phyloP scores from a whole-genome alignment of 1,284 basidiomycete species.

The Rhizoctonia solani region DNA sequence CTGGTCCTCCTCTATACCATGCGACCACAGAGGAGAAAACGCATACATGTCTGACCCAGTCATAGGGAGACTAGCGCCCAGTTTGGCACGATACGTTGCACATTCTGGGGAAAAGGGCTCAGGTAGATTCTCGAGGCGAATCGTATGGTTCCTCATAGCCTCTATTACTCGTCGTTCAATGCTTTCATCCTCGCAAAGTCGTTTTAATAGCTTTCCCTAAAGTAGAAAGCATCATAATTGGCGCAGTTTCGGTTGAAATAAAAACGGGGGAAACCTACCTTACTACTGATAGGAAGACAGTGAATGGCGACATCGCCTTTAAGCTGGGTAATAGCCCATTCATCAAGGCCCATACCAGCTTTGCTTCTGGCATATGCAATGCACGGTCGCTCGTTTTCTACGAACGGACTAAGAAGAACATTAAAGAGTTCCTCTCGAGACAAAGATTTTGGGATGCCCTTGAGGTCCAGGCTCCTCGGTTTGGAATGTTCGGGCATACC shows the following conservation, averaged over 20 bases:
- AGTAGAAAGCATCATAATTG: not conserved
- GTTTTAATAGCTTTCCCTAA: slow-evolving; percentile 30
- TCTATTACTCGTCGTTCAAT: slow-evolving; percentile 23
- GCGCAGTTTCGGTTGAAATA: not conserved
- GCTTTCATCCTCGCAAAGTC: slow-evolving; percentile 26
- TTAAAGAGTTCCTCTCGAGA: slow-evolving; percentile 61
- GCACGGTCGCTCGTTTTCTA: slow-evolving; percentile 27
- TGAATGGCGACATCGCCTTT: slow-evolving; percentile 20
- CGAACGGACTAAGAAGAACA: slow-evolving; percentile 66
- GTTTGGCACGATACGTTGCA: slow-evolving; percentile 14
- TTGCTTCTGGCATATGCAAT: slow-evolving; percentile 15
- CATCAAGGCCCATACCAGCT: slow-evolving; percentile 14
- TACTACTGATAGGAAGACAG: slow-evolving; percentile 29
- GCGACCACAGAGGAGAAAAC: slow-evolving; percentile 22
- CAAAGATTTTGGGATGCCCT: slow-evolving; percentile 53
- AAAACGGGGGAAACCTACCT: slow-evolving; percentile 4
- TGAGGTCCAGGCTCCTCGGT: slow-evolving; percentile 54
- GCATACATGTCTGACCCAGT: slow-evolving; percentile 27
- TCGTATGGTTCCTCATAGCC: slow-evolving; percentile 18
- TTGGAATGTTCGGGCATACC: slow-evolving; percentile 45
- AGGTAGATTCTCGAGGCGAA: slow-evolving; percentile 23
- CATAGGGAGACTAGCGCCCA: slow-evolving; percentile 23
- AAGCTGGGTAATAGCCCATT: slow-evolving; percentile 22
- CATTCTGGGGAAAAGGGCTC: slow-evolving; percentile 26
- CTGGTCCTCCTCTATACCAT: slow-evolving; percentile 21